These are phyloP conservation scores for Solanum hybrid DNA, from an alignment of 305 asterid species.

Conservation along the genomic window DNA sequence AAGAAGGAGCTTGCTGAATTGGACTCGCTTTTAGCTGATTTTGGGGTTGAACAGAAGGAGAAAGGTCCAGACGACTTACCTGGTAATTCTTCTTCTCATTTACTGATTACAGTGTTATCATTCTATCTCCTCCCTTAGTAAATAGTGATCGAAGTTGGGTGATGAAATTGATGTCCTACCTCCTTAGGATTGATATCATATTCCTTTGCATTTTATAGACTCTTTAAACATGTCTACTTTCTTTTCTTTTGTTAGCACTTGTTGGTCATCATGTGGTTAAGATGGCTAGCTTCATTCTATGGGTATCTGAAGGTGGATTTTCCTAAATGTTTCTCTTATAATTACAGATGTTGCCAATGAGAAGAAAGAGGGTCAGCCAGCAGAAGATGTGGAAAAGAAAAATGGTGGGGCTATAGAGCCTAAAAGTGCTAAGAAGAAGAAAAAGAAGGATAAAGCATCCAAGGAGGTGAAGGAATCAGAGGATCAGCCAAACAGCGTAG, in stretches of 20 bases:
- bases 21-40: constrained; percentile 84
- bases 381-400: constrained; percentile 47
- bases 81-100: constrained; percentile 25
- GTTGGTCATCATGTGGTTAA: background rate
- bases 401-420: constrained; percentile 46
- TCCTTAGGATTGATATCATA: background rate
- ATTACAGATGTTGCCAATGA: constrained; percentile 33
- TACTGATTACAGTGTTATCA: background rate
- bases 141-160: background rate
- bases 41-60: constrained; percentile 49
- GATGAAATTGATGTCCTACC: background rate
- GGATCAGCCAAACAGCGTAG: constrained; percentile 29
- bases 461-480: constrained; percentile 59
- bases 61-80: constrained; percentile 41
- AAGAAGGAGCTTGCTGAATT: constrained; percentile 93
- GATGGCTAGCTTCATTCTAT: background rate
- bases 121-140: background rate
- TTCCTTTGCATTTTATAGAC: background rate
- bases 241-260: background rate
- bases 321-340: background rate
- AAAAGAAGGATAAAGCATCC: constrained; percentile 69
- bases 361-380: constrained; percentile 27
- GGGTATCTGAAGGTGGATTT: background rate
- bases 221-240: background rate
- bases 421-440: constrained; percentile 82